These are phyloP conservation scores for Heracleum sosnowskyi DNA, from an alignment of 129 eudicot species.

Conservation along the genomic window DNA sequence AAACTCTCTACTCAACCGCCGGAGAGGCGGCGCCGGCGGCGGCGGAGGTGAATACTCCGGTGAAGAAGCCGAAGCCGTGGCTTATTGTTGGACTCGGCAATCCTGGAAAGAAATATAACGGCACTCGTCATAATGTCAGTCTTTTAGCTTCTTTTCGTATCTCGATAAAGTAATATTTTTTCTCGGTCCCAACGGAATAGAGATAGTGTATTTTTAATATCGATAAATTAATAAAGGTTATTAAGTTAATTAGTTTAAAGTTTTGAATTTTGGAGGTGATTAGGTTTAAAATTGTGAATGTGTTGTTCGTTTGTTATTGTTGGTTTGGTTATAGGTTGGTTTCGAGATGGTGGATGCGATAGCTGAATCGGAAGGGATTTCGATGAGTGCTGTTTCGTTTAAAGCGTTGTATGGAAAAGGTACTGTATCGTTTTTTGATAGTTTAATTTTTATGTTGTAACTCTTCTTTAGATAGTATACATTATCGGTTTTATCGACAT, in stretches of 20 bases:
- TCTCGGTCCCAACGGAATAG: neutral
- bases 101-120: slow-evolving; percentile 8
- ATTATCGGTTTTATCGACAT: no score
- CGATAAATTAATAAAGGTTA: neutral
- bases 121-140: slow-evolving; percentile 8
- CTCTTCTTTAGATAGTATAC: no score
- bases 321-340: slow-evolving; percentile 59
- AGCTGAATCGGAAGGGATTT: slow-evolving; percentile 84
- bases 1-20: neutral
- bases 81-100: slow-evolving; percentile 8
- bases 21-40: no score
- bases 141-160: neutral
- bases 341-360: slow-evolving; percentile 88
- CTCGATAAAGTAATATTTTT: neutral
- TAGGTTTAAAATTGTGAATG: neutral
- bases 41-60: neutral
- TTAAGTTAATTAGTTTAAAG: neutral
- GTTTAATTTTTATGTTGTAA: neutral
- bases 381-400: slow-evolving; percentile 61
- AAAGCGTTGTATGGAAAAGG: slow-evolving; percentile 88
- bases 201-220: neutral
- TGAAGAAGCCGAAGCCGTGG: slow-evolving; percentile 8
- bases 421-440: slow-evolving; percentile 7
- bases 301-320: neutral
- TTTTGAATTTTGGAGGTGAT: neutral